These are phyloP conservation scores for Sporothrix schenckii DNA, from an alignment of 2,329 filamentous ascomycete species.

Conservation along the genomic window DNA sequence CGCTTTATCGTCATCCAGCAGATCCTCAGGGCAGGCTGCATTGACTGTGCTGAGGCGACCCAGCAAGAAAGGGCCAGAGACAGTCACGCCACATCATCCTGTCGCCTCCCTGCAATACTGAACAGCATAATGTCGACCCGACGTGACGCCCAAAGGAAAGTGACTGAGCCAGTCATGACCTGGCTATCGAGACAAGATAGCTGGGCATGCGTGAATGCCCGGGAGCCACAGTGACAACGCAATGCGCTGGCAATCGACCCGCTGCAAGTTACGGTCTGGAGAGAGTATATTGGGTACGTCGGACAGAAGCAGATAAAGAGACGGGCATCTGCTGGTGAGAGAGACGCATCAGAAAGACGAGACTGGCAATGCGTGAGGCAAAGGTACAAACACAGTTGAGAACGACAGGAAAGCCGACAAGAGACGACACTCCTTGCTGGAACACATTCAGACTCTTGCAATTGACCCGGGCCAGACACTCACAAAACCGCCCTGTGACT, in stretches of 20 bases:
- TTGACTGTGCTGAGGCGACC: slow-evolving; percentile 12
- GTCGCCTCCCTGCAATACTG: background rate
- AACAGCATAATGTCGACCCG: slow-evolving; percentile 15
- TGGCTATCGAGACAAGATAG: background rate
- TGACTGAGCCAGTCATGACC: background rate
- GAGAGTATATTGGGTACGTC: background rate
- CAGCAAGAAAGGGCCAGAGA: too few relatives aligned
- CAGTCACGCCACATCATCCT: background rate
- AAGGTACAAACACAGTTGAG: background rate
- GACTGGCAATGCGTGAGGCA: background rate
- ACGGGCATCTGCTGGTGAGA: slow-evolving; percentile 1
- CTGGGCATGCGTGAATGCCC: slow-evolving; percentile 23
- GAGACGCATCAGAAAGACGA: background rate
- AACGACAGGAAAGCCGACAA: background rate
- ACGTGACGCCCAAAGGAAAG: slow-evolving; percentile 1
- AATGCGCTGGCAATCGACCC: slow-evolving; percentile 29
- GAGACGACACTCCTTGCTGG: background rate
- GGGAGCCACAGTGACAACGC: slow-evolving; percentile 3
- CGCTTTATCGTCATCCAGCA: background rate
- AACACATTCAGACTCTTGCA: background rate
- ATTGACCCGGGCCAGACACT: background rate
- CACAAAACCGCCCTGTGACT: slow-evolving; percentile 18
- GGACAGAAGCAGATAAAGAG: slow-evolving; percentile 23
- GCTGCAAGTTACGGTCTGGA: slow-evolving; percentile 26
- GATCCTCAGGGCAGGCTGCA: background rate